Evolutionary conservation across 495 filamentous ascomycete species (phyloP).

Genomic region (Penicillium fimorum): DNA sequence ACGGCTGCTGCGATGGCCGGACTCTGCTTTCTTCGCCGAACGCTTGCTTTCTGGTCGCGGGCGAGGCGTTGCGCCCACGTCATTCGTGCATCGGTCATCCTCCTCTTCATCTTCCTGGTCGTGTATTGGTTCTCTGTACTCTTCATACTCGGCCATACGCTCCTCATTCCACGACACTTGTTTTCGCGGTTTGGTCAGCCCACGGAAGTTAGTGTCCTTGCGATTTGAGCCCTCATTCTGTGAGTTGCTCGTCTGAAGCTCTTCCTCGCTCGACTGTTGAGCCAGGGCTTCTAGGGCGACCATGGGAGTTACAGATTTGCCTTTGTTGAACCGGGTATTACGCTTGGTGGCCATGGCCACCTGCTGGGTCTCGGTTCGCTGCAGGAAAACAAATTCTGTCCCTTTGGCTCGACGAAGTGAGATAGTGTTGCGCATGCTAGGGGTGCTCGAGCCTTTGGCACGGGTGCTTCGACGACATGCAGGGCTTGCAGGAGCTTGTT

Average conservation of each 20-base stretch:
- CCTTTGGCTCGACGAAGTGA: constrained; percentile 57
- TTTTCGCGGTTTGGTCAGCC: constrained; percentile 23
- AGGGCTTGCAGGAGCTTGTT: constrained; percentile 29
- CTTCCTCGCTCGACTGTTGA: constrained; percentile 17
- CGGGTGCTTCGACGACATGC: constrained; percentile 46
- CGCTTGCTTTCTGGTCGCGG: constrained; percentile 16
- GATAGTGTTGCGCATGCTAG: constrained; percentile 47
- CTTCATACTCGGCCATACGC: constrained; percentile 37
- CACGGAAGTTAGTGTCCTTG: constrained; percentile 4
- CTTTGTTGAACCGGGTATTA: constrained; percentile 60
- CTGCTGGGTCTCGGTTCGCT: constrained; percentile 58
- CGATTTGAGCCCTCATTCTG: constrained; percentile 8
- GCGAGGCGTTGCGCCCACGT: constrained; percentile 14
- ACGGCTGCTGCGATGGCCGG: constrained; percentile 29
- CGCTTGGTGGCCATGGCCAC: constrained; percentile 51
- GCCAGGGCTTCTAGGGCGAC: constrained; percentile 44
- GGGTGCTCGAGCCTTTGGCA: constrained; percentile 28
- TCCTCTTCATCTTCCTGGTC: constrained; percentile 18
- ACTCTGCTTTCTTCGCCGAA: constrained; percentile 27
- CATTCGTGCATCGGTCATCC: constrained; percentile 14
- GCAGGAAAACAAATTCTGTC: constrained; percentile 54
- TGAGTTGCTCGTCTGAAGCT: constrained; percentile 1
- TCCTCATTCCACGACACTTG: constrained; percentile 47
- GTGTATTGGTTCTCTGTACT: constrained; percentile 16
- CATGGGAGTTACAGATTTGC: constrained; percentile 49